These are phyloP conservation scores for Trametes maxima DNA, from an alignment of 768 basidiomycete species.

Conservation along the genomic window DNA sequence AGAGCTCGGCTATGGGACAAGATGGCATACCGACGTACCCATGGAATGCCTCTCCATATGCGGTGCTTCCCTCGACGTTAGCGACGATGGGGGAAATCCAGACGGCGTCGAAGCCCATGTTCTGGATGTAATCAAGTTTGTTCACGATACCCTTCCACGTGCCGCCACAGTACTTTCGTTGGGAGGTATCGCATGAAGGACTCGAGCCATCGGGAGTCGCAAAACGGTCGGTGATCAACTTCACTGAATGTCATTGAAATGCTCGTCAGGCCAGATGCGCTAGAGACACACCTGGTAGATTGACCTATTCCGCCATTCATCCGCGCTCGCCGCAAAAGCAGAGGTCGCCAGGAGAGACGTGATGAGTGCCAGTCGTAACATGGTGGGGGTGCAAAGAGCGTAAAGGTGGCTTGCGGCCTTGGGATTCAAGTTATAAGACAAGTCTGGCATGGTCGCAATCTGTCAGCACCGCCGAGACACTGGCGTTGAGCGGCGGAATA, in stretches of 20 bases:
- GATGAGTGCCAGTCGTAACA: conserved; percentile 9
- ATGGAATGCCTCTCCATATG: conserved; percentile 60
- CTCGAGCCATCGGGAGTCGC: conserved; percentile 47
- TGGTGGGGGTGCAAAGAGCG: background rate
- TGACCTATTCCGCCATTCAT: conserved; percentile 53
- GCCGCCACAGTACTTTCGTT: conserved; percentile 58
- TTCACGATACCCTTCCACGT: conserved; percentile 53
- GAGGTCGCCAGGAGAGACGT: conserved; percentile 24
- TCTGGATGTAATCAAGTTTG: conserved; percentile 64
- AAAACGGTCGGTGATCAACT: conserved; percentile 64
- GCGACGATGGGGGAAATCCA: conserved; percentile 60
- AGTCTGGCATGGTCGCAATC: too few relatives aligned
- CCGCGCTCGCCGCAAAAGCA: conserved; percentile 42
- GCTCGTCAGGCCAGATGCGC: background rate
- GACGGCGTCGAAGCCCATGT: conserved; percentile 62
- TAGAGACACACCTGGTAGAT: conserved; percentile 51
- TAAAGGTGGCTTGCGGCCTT: background rate
- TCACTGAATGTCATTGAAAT: background rate
- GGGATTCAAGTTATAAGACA: too few relatives aligned
- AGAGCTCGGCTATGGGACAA: background rate
- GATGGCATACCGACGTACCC: conserved; percentile 36
- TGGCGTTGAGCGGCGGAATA: too few relatives aligned
- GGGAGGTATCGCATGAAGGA: conserved; percentile 46
- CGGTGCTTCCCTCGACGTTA: conserved; percentile 50
- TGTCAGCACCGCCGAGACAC: too few relatives aligned